These are phyloP conservation scores for Moricandia arvensis DNA, from an alignment of 345 rosid genomes.

Conservation along the genomic window DNA sequence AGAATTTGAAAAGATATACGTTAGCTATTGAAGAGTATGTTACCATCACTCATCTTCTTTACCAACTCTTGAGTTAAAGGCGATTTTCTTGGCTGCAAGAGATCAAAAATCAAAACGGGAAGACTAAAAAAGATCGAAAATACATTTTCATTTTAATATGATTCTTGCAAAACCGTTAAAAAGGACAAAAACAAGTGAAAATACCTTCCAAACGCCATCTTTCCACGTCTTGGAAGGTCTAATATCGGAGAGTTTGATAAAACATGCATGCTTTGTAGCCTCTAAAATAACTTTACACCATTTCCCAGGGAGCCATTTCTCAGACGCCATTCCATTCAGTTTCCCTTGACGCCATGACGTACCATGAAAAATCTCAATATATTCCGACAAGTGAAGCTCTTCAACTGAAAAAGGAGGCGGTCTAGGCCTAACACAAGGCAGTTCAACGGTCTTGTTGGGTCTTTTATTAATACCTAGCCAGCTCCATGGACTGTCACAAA, in stretches of 20 bases:
- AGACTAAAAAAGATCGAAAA: too few species aligned
- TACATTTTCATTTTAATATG: not conserved
- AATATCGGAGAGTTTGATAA: slow-evolving; percentile 39
- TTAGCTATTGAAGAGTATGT: not conserved
- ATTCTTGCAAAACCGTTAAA: not conserved
- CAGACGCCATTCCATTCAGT: slow-evolving; percentile 3
- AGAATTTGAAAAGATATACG: not conserved
- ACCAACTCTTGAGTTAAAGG: slow-evolving; percentile 28
- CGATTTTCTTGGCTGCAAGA: slow-evolving; percentile 35
- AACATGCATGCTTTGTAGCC: slow-evolving; percentile 42
- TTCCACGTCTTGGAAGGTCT: slow-evolving; percentile 54
- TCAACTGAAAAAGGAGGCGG: slow-evolving; percentile 45
- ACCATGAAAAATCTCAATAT: slow-evolving; percentile 39
- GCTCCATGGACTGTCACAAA: slow-evolving; percentile 15
- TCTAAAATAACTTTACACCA: slow-evolving; percentile 45
- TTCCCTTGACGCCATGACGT: not conserved
- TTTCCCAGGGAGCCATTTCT: slow-evolving; percentile 29
- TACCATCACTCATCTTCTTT: slow-evolving; percentile 31
- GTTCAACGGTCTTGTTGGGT: slow-evolving; percentile 17
- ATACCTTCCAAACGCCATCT: slow-evolving; percentile 23
- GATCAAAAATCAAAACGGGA: too few species aligned
- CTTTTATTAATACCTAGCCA: slow-evolving; percentile 28
- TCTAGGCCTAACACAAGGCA: slow-evolving; percentile 18
- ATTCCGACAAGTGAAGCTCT: slow-evolving; percentile 43
- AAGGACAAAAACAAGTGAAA: not conserved